Conservation (phyloP, 352 stramenopile species). For the Phytophthora tubulina region DNA sequence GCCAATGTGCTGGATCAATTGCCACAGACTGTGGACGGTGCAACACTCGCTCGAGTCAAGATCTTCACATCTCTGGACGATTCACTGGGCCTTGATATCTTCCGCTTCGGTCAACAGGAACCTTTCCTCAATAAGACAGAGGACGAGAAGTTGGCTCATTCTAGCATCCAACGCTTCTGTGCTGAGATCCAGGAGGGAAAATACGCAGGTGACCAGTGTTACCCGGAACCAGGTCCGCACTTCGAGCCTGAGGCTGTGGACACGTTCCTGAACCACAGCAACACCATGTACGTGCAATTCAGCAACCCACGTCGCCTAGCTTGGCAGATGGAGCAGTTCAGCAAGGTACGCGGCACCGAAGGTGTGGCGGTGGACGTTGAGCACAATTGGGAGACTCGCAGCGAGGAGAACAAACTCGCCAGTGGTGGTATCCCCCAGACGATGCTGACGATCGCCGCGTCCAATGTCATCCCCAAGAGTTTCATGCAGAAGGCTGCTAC, state of each 20-base stretch:
- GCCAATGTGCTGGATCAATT: constrained; percentile 79
- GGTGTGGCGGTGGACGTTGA: constrained; percentile 84
- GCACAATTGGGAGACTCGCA: constrained; percentile 84
- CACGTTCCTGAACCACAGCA: constrained; percentile 69
- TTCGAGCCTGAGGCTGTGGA: constrained; percentile 75
- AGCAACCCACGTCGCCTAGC: constrained; percentile 83
- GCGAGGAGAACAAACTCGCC: constrained; percentile 85
- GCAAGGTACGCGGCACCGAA: constrained; percentile 73
- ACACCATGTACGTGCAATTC: constrained; percentile 87
- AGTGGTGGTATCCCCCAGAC: constrained; percentile 62
- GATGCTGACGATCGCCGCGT: constrained; percentile 86
- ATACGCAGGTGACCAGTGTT: constrained; percentile 58
- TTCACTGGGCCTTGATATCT: constrained; percentile 88
- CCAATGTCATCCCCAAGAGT: constrained; percentile 88
- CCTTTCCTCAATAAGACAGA: constrained; percentile 70
- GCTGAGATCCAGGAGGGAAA: constrained; percentile 81
- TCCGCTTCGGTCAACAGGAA: constrained; percentile 84
- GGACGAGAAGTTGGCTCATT: constrained; percentile 65
- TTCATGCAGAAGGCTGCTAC: constrained; percentile 85
- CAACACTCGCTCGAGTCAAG: constrained; percentile 86
- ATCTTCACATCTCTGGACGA: constrained; percentile 91
- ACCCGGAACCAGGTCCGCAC: constrained; percentile 61
- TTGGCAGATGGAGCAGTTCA: constrained; percentile 75
- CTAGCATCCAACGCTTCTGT: constrained; percentile 72
- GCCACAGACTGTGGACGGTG: constrained; percentile 69